Conservation (phyloP, 306 rosid species). For the Glycine latifolia region DNA sequence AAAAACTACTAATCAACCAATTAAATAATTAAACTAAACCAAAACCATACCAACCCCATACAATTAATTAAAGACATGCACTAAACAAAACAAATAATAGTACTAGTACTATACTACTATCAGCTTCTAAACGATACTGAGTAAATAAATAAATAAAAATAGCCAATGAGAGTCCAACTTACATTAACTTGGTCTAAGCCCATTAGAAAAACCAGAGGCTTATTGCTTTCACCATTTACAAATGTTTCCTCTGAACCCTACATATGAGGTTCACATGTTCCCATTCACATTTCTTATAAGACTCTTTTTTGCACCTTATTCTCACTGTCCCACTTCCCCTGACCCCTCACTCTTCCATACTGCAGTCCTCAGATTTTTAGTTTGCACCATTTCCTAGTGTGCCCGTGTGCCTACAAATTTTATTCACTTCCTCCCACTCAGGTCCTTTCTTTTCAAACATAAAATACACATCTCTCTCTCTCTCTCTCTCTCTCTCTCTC, state of each 20-base stretch:
- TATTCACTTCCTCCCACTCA: conserved; percentile 25
- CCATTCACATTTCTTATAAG: conserved; percentile 63
- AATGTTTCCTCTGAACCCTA: conserved; percentile 76
- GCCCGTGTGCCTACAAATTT: conserved; percentile 72
- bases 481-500: not conserved
- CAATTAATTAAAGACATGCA: not conserved
- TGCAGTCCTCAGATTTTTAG: conserved; percentile 42
- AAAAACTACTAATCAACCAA: not conserved
- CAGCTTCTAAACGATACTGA: too few relatives aligned
- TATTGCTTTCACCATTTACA: conserved; percentile 57
- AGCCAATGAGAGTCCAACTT: conserved; percentile 10
- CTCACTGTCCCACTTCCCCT: conserved; percentile 59
- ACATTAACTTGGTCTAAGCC: conserved; percentile 37
- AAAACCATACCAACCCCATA: conserved; percentile 43
- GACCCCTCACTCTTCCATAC: conserved; percentile 26
- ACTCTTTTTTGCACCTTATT: conserved; percentile 50
- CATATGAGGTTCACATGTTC: conserved; percentile 69
- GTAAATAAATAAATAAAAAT: not conserved
- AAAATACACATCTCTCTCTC: conserved; percentile 14
- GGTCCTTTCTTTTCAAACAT: not conserved
- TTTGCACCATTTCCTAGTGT: conserved; percentile 77
- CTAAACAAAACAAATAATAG: not conserved
- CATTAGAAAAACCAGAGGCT: not conserved
- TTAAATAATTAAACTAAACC: conserved; percentile 32
- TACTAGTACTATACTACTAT: too few relatives aligned